These are phyloP conservation scores for Cytospora piceicola DNA, from an alignment of 2,329 filamentous ascomycete species.

Conservation along the genomic window DNA sequence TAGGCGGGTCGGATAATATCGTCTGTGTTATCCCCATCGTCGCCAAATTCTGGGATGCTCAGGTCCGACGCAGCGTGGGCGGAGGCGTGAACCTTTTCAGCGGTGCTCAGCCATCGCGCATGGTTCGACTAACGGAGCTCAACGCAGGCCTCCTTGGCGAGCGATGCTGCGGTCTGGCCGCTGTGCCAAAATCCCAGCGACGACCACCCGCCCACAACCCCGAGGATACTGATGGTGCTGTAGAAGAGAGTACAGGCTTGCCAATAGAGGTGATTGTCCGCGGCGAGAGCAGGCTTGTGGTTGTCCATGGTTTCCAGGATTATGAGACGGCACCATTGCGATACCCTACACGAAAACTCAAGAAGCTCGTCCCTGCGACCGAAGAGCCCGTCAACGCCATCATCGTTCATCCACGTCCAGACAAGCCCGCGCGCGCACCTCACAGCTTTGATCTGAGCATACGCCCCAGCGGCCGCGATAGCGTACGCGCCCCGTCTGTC, in stretches of 20 bases:
- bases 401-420: constrained; percentile 55
- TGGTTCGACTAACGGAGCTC: constrained; percentile 59
- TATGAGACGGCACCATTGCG: constrained; percentile 30
- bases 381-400: constrained; percentile 53
- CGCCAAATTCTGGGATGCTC: constrained; percentile 63
- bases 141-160: constrained; percentile 60
- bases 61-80: constrained; percentile 55
- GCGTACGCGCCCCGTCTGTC: constrained; percentile 37
- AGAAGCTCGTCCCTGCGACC: constrained; percentile 27
- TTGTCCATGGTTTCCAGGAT: constrained; percentile 58
- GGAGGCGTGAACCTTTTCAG: constrained; percentile 58
- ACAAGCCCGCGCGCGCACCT: constrained; percentile 46
- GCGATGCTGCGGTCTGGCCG: constrained; percentile 55
- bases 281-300: constrained; percentile 59
- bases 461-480: constrained; percentile 43
- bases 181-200: constrained; percentile 44
- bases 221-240: constrained; percentile 33
- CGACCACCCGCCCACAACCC: constrained; percentile 13
- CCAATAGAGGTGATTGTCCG: constrained; percentile 58
- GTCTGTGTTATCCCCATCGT: constrained; percentile 61
- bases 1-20: constrained; percentile 57
- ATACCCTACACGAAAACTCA: constrained; percentile 35
- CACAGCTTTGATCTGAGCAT: constrained; percentile 55
- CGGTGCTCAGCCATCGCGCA: constrained; percentile 57
- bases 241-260: constrained; percentile 41